Conservation (phyloP, 192 early-diverging fungal species). For the Linnemannia elongata region DNA sequence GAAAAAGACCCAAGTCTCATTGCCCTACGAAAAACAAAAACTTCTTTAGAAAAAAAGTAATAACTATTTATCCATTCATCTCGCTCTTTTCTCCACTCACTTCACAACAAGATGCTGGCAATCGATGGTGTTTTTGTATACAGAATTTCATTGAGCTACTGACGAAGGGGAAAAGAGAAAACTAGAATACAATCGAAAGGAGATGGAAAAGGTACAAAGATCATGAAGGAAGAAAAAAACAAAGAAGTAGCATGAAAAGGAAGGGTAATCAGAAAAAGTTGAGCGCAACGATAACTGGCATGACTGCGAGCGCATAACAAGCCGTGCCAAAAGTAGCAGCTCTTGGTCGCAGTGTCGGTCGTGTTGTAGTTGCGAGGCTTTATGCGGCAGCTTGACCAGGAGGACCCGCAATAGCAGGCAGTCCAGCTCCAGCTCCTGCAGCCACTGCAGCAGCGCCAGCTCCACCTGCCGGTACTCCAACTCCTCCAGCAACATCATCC, state of each 20-base stretch:
- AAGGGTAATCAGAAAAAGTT: neutral
- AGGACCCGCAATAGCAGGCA: neutral
- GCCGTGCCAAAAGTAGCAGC: too few relatives aligned
- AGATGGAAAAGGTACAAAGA: neutral
- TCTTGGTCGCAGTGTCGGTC: neutral
- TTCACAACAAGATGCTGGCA: neutral
- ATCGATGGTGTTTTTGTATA: neutral
- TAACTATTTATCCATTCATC: neutral
- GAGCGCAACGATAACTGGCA: too few relatives aligned
- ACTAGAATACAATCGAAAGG: neutral
- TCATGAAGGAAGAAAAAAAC: neutral
- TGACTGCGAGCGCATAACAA: neutral
- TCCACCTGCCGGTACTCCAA: neutral
- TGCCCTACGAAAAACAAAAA: constrained; percentile 3
- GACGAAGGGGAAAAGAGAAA: neutral
- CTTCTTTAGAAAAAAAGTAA: constrained; percentile 1
- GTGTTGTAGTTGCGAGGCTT: neutral
- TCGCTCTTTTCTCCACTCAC: neutral
- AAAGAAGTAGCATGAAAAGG: neutral
- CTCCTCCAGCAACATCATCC: constrained; percentile 12
- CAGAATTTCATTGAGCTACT: neutral
- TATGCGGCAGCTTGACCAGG: constrained; percentile 1
- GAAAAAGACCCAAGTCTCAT: neutral
- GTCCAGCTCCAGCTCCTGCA: neutral
- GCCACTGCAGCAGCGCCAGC: neutral